phyloP scores from a whole-genome alignment of 176 grass and related monocot genomes.

The Ensete glaucum region DNA sequence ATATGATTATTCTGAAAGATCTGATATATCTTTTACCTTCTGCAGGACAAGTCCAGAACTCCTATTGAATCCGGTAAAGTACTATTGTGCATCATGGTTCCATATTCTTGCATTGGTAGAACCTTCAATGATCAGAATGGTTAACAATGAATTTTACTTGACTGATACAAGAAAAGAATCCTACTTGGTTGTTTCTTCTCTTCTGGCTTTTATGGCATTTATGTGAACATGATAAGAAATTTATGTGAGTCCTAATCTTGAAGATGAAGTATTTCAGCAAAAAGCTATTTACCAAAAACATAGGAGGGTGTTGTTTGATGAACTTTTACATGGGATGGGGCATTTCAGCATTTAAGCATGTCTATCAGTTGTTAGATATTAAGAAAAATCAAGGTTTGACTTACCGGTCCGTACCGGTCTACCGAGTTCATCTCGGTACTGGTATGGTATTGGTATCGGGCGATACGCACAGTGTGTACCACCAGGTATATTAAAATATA shows the following conservation, averaged over 20 bases:
- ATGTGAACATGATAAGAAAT: not conserved
- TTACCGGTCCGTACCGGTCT: no score
- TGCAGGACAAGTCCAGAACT: constrained; percentile 74
- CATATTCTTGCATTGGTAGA: not conserved
- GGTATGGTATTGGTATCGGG: no score
- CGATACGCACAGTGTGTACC: no score
- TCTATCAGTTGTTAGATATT: not conserved
- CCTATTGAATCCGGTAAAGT: constrained; percentile 65
- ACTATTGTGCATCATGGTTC: not conserved
- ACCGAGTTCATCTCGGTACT: no score
- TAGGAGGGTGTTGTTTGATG: not conserved
- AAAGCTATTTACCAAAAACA: not conserved
- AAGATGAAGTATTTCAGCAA: not conserved
- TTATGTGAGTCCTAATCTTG: not conserved
- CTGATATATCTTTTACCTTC: constrained; percentile 27
- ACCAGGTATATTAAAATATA: no score
- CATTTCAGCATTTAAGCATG: not conserved
- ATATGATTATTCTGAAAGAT: constrained; percentile 7
- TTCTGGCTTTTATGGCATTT: not conserved
- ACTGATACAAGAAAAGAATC: not conserved
- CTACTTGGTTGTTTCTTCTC: not conserved
- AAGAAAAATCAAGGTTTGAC: no score
- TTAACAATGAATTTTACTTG: not conserved
- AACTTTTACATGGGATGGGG: not conserved
- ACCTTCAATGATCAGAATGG: not conserved